Evolutionary conservation across 352 stramenopile genomes (phyloP).

Genomic region (Globisporangium heterothallicum): DNA sequence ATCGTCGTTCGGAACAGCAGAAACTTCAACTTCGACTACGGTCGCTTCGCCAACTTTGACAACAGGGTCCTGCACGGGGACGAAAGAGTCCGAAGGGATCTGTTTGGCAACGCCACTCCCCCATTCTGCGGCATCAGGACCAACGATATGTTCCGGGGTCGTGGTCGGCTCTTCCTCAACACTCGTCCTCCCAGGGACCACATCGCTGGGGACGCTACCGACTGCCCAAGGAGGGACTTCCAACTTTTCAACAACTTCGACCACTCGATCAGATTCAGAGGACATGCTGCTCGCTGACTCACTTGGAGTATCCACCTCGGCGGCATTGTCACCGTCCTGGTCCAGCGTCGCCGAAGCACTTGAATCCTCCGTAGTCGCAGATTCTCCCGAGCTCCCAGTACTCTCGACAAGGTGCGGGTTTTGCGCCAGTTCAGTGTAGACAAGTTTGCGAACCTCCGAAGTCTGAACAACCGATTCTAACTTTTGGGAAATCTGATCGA

Average conservation of each 20-base stretch:
- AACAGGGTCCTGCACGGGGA: not conserved
- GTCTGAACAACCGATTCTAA: slow-evolving; percentile 10
- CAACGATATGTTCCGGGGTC: not conserved
- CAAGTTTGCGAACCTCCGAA: slow-evolving; percentile 15
- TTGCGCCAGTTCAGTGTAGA: slow-evolving; percentile 16
- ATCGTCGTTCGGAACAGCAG: not conserved
- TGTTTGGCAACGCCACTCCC: not conserved
- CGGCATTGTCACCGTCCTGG: not conserved
- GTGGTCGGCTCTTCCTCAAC: not conserved
- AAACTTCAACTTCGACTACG: not conserved
- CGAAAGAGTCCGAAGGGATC: not conserved
- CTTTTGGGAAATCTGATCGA: slow-evolving; percentile 18
- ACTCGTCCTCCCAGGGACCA: not conserved
- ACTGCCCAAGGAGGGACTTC: not conserved
- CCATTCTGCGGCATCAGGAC: not conserved
- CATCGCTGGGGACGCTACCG: not conserved
- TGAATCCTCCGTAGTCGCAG: not conserved
- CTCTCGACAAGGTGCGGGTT: slow-evolving; percentile 9
- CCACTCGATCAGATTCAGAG: not conserved
- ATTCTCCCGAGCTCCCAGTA: not conserved
- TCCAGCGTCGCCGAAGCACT: not conserved
- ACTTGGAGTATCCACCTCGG: not conserved
- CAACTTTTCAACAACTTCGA: not conserved
- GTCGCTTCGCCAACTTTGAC: not conserved
- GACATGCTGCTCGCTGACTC: not conserved